Evolutionary conservation across 495 filamentous ascomycete species (phyloP).

Genomic region (Letharia columbiana): DNA sequence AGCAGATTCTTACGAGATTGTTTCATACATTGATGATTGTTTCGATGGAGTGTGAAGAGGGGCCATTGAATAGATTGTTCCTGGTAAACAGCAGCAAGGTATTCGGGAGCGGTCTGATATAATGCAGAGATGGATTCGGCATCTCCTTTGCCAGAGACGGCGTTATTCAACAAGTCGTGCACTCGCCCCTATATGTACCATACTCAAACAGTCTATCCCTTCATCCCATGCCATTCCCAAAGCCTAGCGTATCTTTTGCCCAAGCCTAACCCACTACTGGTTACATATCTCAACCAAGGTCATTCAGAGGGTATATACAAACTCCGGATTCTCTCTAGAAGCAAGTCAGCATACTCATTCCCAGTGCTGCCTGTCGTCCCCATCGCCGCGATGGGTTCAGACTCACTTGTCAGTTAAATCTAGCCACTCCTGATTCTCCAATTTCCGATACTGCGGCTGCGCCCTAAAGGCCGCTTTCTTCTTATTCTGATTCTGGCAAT

Average conservation of each 20-base stretch:
- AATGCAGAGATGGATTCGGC: neutral
- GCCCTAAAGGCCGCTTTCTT: conserved; percentile 49
- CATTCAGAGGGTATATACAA: conserved; percentile 31
- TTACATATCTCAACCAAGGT: neutral
- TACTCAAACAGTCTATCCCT: neutral
- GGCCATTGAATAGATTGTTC: no score
- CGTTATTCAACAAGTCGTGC: neutral
- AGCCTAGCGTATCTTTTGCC: neutral
- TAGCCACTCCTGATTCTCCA: conserved; percentile 61
- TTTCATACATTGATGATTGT: no score
- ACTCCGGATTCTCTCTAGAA: conserved; percentile 33
- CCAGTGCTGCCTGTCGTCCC: neutral
- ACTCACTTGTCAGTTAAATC: conserved; percentile 45
- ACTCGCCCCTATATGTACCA: neutral
- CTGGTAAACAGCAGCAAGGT: no score
- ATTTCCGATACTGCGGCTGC: conserved; percentile 49
- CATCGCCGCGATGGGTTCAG: neutral
- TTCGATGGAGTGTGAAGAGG: no score
- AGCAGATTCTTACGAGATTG: neutral
- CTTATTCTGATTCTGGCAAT: conserved; percentile 52
- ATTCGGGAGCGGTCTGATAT: neutral
- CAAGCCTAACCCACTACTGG: neutral
- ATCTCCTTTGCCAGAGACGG: neutral
- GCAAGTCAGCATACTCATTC: neutral
- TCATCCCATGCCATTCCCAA: neutral